A percentile compares a stretch with the other conserved stretches of the same genome.
Evolutionary conservation across 2,329 filamentous ascomycete genomes (phyloP).

Genomic region (Fusarium tricinctum): DNA sequence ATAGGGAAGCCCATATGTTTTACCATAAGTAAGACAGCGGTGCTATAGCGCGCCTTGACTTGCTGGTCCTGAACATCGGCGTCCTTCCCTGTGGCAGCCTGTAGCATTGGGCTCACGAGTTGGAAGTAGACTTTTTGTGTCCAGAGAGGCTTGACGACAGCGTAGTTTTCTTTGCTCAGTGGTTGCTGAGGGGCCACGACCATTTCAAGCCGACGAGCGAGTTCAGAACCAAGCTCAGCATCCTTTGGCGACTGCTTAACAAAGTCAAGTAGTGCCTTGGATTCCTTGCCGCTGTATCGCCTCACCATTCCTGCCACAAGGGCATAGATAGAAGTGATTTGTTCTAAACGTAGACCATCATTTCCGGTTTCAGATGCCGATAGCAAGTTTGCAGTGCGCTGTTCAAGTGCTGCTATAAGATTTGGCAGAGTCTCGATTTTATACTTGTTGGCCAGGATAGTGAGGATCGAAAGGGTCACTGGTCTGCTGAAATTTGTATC

Average conservation of each 20-base stretch:
- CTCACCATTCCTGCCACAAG: constrained; percentile 57
- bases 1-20: constrained; percentile 65
- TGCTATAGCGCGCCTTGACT: constrained; percentile 58
- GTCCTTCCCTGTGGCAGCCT: constrained; percentile 55
- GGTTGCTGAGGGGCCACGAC: constrained; percentile 58
- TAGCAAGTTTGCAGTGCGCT: constrained; percentile 44
- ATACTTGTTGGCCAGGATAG: constrained; percentile 62
- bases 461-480: constrained; percentile 56
- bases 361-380: constrained; percentile 23
- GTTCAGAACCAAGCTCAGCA: constrained; percentile 54
- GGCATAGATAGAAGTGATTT: constrained; percentile 54
- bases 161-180: constrained; percentile 59
- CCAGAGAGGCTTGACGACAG: constrained; percentile 61
- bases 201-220: constrained; percentile 60
- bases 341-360: constrained; percentile 40
- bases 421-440: constrained; percentile 53
- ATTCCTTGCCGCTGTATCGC: constrained; percentile 56
- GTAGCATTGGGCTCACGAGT: constrained; percentile 62
- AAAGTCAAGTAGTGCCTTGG: constrained; percentile 53
- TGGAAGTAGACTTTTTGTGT: constrained; percentile 65
- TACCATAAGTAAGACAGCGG: constrained; percentile 64
- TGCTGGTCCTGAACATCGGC: constrained; percentile 49
- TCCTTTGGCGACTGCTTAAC: constrained; percentile 55
- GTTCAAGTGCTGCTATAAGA: constrained; percentile 50
- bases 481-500: constrained; percentile 41